Percentiles rank a stretch among this genome's conserved stretches.
Evolutionary conservation across 805 yeast species (phyloP).

Genomic region (Alloascoidea hylecoeti): DNA sequence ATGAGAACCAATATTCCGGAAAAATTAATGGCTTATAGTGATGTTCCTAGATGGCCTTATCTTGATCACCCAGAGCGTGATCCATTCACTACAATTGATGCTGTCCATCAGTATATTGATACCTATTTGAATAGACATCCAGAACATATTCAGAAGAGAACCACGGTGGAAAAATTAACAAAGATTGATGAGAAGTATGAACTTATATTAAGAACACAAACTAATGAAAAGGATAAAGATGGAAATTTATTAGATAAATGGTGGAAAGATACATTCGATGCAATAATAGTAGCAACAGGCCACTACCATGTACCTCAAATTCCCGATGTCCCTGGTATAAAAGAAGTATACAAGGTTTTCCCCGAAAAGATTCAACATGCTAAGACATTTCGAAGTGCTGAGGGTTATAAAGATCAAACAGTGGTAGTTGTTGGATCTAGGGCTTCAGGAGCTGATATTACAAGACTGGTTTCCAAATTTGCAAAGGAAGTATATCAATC

Average conservation of each 20-base stretch:
- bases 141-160: conserved; percentile 21
- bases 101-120: conserved; percentile 29
- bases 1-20: conserved; percentile 28
- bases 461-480: conserved; percentile 38
- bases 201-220: conserved; percentile 18
- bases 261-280: conserved; percentile 33
- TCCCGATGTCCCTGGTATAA: conserved; percentile 42
- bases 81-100: conserved; percentile 18
- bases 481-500: conserved; percentile 32
- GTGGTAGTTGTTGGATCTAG: conserved; percentile 61
- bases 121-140: conserved; percentile 28
- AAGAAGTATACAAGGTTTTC: conserved; percentile 25
- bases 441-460: conserved; percentile 65
- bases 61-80: conserved; percentile 15
- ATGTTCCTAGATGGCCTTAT: conserved; percentile 22
- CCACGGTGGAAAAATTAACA: conserved; percentile 24
- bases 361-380: conserved; percentile 44
- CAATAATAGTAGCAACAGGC: conserved; percentile 51
- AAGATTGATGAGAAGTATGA: conserved; percentile 20
- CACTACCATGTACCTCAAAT: conserved; percentile 46
- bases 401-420: conserved; percentile 22
- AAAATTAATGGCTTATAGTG: conserved; percentile 29
- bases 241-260: conserved; percentile 19
- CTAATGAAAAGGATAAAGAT: conserved; percentile 7
- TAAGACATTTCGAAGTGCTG: conserved; percentile 34